phyloP scores from a whole-genome alignment of 2,329 filamentous ascomycete genomes.

The Rhynchosporium graminicola region DNA sequence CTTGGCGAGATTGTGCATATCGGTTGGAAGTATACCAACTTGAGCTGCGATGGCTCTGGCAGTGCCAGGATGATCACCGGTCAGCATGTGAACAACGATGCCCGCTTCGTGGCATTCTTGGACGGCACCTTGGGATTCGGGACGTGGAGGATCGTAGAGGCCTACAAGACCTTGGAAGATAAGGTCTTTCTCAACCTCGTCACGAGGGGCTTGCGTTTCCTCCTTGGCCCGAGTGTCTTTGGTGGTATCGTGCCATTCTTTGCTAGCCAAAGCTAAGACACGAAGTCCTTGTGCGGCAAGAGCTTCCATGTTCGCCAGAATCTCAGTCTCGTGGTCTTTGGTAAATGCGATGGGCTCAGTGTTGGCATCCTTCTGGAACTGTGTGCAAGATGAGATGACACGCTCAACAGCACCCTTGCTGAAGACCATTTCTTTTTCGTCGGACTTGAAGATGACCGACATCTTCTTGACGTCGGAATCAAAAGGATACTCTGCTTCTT shows the following conservation, averaged over 20 bases:
- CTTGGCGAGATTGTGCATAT: conserved; percentile 59
- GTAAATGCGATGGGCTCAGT: conserved; percentile 48
- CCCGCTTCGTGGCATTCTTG: conserved; percentile 65
- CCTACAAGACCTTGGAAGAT: conserved; percentile 69
- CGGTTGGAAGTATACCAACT: conserved; percentile 72
- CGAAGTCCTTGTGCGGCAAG: conserved; percentile 67
- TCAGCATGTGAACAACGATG: conserved; percentile 77
- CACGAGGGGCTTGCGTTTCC: conserved; percentile 50
- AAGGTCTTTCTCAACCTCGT: conserved; percentile 66
- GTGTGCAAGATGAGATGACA: conserved; percentile 63
- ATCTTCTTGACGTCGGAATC: conserved; percentile 76
- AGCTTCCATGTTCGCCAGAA: conserved; percentile 68
- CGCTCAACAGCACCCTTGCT: conserved; percentile 72
- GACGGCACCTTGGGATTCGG: conserved; percentile 58
- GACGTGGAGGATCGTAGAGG: conserved; percentile 59
- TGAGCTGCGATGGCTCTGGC: conserved; percentile 77
- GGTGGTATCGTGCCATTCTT: conserved; percentile 34
- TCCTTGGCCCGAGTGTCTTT: conserved; percentile 34
- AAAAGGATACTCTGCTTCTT: conserved; percentile 70
- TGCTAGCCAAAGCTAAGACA: conserved; percentile 65
- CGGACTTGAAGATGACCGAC: conserved; percentile 65
- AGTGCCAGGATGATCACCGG: conserved; percentile 78
- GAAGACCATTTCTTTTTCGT: conserved; percentile 50
- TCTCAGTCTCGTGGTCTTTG: conserved; percentile 54
- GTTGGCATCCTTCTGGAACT: conserved; percentile 47